Evolutionary conservation across 2,329 filamentous ascomycete species (phyloP).

Genomic region (Colletotrichum graminicola): DNA sequence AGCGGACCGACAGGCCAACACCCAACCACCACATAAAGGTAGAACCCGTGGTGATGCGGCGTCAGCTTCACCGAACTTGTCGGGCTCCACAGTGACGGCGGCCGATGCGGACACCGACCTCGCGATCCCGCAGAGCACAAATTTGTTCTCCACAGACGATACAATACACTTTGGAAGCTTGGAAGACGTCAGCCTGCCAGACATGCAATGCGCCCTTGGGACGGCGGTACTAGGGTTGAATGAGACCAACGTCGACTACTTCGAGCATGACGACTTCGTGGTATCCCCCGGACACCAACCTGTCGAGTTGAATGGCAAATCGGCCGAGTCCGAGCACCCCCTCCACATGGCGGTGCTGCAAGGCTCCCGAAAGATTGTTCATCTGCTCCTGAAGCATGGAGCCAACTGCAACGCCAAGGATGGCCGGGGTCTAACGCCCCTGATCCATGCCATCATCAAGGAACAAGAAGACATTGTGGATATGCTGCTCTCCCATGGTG

Average conservation of each 20-base stretch:
- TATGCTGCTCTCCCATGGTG: background rate
- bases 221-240: background rate
- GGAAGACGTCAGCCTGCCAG: background rate
- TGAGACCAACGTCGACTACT: background rate
- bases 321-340: background rate
- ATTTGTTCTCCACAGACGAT: background rate
- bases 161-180: background rate
- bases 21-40: background rate
- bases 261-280: background rate
- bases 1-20: background rate
- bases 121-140: background rate
- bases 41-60: background rate
- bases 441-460: background rate
- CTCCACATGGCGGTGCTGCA: background rate
- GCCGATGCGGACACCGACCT: background rate
- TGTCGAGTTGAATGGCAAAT: background rate
- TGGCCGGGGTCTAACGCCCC: background rate
- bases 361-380: constrained; percentile 1
- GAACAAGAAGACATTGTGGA: background rate
- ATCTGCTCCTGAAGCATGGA: background rate
- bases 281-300: background rate
- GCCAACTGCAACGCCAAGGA: constrained; percentile 4
- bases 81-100: background rate
- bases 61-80: background rate
- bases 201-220: background rate